Evolutionary conservation across 108 stramenopile genomes (phyloP), one percentile per base, ranked within the genome.

Genomic region (Cyclotella cryptica): DNA sequence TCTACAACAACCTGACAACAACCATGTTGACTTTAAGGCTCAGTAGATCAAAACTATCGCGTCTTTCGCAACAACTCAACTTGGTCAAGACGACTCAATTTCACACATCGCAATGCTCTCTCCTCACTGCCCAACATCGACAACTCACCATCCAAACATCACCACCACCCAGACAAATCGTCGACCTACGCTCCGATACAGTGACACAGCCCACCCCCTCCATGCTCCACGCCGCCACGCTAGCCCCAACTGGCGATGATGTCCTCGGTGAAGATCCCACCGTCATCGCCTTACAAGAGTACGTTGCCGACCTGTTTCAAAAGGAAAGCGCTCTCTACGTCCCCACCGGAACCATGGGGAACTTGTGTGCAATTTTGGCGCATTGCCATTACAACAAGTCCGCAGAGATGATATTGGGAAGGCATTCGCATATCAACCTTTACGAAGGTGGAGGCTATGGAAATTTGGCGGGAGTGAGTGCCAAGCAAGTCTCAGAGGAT

Each of bases 191-290:
- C 39, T 90, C 88, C 64, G 99, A 99, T 83, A 99, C 99, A 14
- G 95, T 99, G 39, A 99, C 99, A 1, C 60, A 81, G 54, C 99
- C 99, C 14, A 88, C 93, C n/a, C 27, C 30, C 18, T 80, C 69
- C 35, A 97, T 98, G 96, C 69, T 88, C 17, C 45, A 72, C 42
- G 78, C 85, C 10, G 90, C 88, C 58, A 62, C 85, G 15, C 69
- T 46, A 30, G 98, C 99, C 42, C 74, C 81, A 12, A 77, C 92
- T 0, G 99, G 99, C 15, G 98, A 99, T 71, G 99, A 99, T 71
- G 99, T 98, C 35, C 87, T 97, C 75, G 92, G 94, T 39, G 99
- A 99, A 74, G 99, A 99, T 77, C 97, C 97, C 0, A 98, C 99
- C 4, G 87, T 98, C 5, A 68, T 78, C 22, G 78, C 92, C 71